A percentile compares a stretch with the other conserved stretches of the same genome.
Conservation (phyloP, 768 basidiomycete genomes). For the Austroboletus eburneus region DNA sequence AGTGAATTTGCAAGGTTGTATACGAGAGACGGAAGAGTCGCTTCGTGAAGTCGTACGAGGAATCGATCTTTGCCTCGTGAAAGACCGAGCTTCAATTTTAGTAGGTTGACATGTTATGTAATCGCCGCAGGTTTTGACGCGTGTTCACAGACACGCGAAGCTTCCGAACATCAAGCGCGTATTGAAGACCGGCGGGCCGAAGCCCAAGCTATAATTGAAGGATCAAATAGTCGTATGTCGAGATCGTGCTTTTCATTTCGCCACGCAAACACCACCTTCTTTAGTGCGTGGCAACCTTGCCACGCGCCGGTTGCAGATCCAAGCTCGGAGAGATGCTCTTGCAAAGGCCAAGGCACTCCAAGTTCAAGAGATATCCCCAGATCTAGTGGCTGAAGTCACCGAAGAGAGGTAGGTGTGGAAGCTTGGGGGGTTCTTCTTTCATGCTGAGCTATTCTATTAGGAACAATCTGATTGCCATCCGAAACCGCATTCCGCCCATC, state of each 20-base stretch:
- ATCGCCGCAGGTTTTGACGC: slow-evolving; percentile 23
- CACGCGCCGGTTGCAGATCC: slow-evolving; percentile 41
- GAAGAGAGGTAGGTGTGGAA: slow-evolving; percentile 36
- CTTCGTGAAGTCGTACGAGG: slow-evolving; percentile 45
- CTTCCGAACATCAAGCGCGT: slow-evolving; percentile 58
- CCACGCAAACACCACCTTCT: slow-evolving; percentile 10
- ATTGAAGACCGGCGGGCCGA: slow-evolving; percentile 48
- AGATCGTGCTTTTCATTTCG: slow-evolving; percentile 21
- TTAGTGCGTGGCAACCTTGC: slow-evolving; percentile 44
- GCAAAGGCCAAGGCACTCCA: slow-evolving; percentile 39
- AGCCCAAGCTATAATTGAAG: slow-evolving; percentile 38
- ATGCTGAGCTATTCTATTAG: slow-evolving; percentile 35
- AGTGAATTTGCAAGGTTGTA: slow-evolving; percentile 47
- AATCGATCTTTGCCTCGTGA: slow-evolving; percentile 44
- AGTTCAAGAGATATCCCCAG: slow-evolving; percentile 29
- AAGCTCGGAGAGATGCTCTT: slow-evolving; percentile 45
- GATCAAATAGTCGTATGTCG: slow-evolving; percentile 44
- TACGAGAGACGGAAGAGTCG: slow-evolving; percentile 47
- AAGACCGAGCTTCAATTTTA: slow-evolving; percentile 36
- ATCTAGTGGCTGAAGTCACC: slow-evolving; percentile 31
- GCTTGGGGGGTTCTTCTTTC: slow-evolving; percentile 1
- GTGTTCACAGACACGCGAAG: slow-evolving; percentile 56
- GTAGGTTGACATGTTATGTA: slow-evolving; percentile 34
- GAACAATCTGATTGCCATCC: slow-evolving; percentile 42
- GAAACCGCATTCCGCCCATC: slow-evolving; percentile 44